phyloP scores from a whole-genome alignment of 495 filamentous ascomycete species.

The Aspergillus olivimuriae region DNA sequence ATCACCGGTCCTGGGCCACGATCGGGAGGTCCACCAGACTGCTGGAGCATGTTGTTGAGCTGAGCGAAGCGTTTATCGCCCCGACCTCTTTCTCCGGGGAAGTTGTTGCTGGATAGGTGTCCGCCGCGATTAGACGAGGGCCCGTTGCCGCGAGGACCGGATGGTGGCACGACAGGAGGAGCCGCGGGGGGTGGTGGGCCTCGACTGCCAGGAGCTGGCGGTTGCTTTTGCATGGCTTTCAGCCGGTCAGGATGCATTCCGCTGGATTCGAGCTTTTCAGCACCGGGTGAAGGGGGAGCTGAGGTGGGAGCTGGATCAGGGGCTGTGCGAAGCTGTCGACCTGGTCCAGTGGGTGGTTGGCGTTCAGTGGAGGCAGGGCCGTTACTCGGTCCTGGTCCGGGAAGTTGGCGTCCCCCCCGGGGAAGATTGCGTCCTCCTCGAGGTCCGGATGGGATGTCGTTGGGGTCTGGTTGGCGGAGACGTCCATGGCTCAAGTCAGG shows the following conservation, averaged over 20 bases:
- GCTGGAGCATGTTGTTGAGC: constrained; percentile 41
- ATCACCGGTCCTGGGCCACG: constrained; percentile 27
- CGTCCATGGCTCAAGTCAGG: constrained; percentile 51
- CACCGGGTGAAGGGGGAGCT: constrained; percentile 16
- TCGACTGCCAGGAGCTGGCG: constrained; percentile 12
- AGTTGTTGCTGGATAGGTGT: constrained; percentile 20
- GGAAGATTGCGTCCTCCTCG: constrained; percentile 39
- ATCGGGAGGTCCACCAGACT: constrained; percentile 30
- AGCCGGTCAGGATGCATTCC: constrained; percentile 49
- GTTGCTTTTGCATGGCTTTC: constrained; percentile 24
- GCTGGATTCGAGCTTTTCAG: constrained; percentile 23
- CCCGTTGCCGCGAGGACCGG: constrained; percentile 32
- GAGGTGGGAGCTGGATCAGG: constrained; percentile 21
- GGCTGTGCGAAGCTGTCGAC: constrained; percentile 25
- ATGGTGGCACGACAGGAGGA: constrained; percentile 25
- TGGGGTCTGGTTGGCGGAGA: constrained; percentile 45
- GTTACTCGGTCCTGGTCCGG: constrained; percentile 20
- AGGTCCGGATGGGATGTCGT: constrained; percentile 67
- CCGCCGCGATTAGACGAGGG: constrained; percentile 22
- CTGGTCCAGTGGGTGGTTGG: constrained; percentile 33
- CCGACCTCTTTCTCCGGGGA: constrained; percentile 33
- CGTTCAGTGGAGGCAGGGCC: constrained; percentile 30
- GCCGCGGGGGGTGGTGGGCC: constrained; percentile 18
- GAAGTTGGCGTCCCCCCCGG: constrained; percentile 28
- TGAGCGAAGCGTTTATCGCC: constrained; percentile 39